phyloP scores from a whole-genome alignment of 106 monocot genomes.

The Dendrobium catenatum region DNA sequence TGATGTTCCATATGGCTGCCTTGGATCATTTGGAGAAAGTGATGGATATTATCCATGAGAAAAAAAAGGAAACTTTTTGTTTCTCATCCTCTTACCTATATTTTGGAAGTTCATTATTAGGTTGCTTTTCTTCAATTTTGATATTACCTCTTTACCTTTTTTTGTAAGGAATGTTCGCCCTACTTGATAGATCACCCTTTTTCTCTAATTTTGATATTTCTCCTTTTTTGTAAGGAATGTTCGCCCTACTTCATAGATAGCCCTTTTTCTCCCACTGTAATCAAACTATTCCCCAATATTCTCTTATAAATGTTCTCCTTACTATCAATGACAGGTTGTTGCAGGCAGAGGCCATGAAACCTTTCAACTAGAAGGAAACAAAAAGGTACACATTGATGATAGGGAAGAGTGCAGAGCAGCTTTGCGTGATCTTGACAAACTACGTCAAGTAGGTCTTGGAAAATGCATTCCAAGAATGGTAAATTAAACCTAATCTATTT shows the following conservation, averaged over 20 bases:
- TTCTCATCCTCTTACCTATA: background rate
- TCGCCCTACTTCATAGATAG: background rate
- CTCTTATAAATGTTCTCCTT: background rate
- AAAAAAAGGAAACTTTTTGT: background rate
- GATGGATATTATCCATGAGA: background rate
- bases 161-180: background rate
- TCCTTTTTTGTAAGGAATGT: background rate
- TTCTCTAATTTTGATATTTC: background rate
- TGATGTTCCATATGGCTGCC: background rate
- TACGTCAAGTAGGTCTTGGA: conserved; percentile 8
- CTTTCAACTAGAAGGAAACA: conserved; percentile 12
- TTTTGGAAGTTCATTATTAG: background rate
- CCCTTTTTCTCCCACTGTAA: background rate
- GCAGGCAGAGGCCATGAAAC: conserved; percentile 27
- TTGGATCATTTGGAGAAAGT: background rate
- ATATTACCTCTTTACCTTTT: background rate
- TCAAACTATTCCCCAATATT: background rate
- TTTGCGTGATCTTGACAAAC: conserved; percentile 11
- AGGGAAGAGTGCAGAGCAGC: conserved; percentile 20
- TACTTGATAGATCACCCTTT: background rate
- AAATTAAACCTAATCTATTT: background rate
- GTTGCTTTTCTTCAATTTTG: background rate
- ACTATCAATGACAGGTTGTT: conserved; percentile 15
- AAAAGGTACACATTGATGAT: conserved; percentile 12
- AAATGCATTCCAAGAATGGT: conserved; percentile 5